A percentile compares a stretch with the other conserved stretches of the same genome.
Conservation (phyloP, 1,284 basidiomycete genomes). For the Fomitopsis pinicola region DNA sequence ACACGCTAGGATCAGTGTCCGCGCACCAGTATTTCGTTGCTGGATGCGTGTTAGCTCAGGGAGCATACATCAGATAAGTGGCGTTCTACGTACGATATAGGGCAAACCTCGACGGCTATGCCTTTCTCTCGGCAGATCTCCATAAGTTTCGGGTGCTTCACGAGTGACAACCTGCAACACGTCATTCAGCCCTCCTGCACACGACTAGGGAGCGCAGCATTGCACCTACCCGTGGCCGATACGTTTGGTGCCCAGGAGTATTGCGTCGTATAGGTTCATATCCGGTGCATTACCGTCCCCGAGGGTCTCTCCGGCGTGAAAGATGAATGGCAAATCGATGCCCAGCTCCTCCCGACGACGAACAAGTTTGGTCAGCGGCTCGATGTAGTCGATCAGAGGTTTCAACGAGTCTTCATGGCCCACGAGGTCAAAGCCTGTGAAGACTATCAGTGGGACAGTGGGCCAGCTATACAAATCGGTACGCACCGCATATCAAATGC, state of each 20-base stretch:
- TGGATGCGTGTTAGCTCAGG: slow-evolving; percentile 22
- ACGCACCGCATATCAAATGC: slow-evolving; percentile 61
- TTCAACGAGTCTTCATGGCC: slow-evolving; percentile 66
- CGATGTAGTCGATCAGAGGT: slow-evolving; percentile 63
- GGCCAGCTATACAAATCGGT: neutral
- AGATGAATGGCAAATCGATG: slow-evolving; percentile 71
- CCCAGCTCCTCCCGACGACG: slow-evolving; percentile 51
- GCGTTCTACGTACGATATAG: slow-evolving; percentile 53
- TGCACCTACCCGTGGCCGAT: slow-evolving; percentile 69
- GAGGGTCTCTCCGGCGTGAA: slow-evolving; percentile 78
- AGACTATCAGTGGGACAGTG: neutral
- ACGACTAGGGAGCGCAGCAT: too few species aligned
- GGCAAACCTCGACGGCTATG: slow-evolving; percentile 69
- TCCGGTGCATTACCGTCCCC: slow-evolving; percentile 70
- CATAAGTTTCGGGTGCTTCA: slow-evolving; percentile 71
- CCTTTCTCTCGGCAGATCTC: slow-evolving; percentile 57
- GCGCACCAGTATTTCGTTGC: slow-evolving; percentile 65
- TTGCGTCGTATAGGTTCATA: slow-evolving; percentile 74
- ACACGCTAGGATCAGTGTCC: neutral
- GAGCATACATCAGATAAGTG: neutral
- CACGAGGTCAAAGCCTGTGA: slow-evolving; percentile 73
- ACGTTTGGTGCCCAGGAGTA: slow-evolving; percentile 70
- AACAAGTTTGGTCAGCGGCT: slow-evolving; percentile 58
- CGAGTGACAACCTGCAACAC: slow-evolving; percentile 56
- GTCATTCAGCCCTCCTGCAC: neutral